Percentiles rank a stretch among this genome's conserved stretches.
Conservation (phyloP, 2,329 filamentous ascomycete genomes). For the Polychaeton citri region DNA sequence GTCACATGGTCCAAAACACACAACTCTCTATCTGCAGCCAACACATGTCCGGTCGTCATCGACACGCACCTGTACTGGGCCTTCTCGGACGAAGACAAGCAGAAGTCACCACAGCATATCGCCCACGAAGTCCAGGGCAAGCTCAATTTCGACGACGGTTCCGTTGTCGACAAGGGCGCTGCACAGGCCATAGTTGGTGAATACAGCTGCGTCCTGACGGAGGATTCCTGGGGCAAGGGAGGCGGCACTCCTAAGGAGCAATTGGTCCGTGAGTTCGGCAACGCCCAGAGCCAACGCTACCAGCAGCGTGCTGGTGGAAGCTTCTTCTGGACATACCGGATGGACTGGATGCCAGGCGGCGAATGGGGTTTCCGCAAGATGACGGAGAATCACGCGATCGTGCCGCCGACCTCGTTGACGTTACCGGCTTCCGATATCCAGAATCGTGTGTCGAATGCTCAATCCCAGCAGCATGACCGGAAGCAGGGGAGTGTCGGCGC, state of each 20-base stretch:
- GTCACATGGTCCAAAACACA: slow-evolving; percentile 32
- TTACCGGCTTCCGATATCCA: slow-evolving; percentile 26
- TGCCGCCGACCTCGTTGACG: slow-evolving; percentile 25
- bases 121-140: slow-evolving; percentile 32
- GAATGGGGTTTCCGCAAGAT: slow-evolving; percentile 48
- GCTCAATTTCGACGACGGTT: slow-evolving; percentile 34
- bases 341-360: slow-evolving; percentile 49
- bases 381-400: slow-evolving; percentile 31
- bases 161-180: slow-evolving; percentile 36
- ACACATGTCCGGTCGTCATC: slow-evolving; percentile 34
- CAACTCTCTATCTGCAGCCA: slow-evolving; percentile 22
- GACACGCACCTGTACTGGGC: slow-evolving; percentile 49
- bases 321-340: slow-evolving; percentile 49
- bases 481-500: slow-evolving; percentile 24
- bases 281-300: slow-evolving; percentile 35
- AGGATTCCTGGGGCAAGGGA: slow-evolving; percentile 33
- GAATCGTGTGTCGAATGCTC: slow-evolving; percentile 25
- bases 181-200: slow-evolving; percentile 43
- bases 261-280: slow-evolving; percentile 33
- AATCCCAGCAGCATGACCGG: slow-evolving; percentile 23
- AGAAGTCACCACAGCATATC: slow-evolving; percentile 39
- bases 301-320: slow-evolving; percentile 37
- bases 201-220: slow-evolving; percentile 43
- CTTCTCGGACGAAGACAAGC: slow-evolving; percentile 40
- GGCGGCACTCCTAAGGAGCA: slow-evolving; percentile 22